phyloP scores from a whole-genome alignment of 495 filamentous ascomycete genomes.

The Xylaria venustula region DNA sequence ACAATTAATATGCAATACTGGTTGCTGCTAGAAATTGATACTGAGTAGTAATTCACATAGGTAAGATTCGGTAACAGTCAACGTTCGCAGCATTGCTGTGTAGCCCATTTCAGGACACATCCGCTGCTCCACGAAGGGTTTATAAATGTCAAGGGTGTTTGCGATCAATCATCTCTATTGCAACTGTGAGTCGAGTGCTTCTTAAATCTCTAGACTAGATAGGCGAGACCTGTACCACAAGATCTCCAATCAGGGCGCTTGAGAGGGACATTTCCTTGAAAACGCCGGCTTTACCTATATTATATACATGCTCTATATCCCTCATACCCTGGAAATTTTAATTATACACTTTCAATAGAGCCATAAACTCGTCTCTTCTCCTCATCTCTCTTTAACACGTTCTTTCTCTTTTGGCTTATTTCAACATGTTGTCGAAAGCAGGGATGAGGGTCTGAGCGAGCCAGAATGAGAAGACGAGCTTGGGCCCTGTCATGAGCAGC shows the following conservation, averaged over 20 bases:
- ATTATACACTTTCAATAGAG: constrained; percentile 6
- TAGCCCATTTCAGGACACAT: too few relatives aligned
- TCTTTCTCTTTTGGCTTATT: constrained; percentile 12
- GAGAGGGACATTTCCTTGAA: background rate
- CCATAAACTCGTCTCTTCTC: background rate
- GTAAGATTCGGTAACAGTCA: too few relatives aligned
- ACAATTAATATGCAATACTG: too few relatives aligned
- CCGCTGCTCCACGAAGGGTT: too few relatives aligned
- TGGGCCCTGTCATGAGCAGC: constrained; percentile 97
- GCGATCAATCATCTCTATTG: background rate
- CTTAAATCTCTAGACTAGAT: background rate
- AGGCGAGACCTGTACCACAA: constrained; percentile 9
- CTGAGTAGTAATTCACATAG: too few relatives aligned
- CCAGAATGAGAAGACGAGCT: constrained; percentile 99
- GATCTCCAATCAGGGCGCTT: background rate
- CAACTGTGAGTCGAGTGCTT: constrained; percentile 13
- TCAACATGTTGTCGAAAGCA: constrained; percentile 48
- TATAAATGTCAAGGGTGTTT: too few relatives aligned
- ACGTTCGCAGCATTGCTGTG: too few relatives aligned
- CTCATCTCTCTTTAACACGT: background rate
- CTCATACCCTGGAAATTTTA: background rate
- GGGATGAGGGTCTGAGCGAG: constrained; percentile 90
- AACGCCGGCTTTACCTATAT: constrained; percentile 18
- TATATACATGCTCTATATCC: constrained; percentile 16
- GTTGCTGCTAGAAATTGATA: too few relatives aligned